These are phyloP conservation scores for Glaciozyma martinii DNA, from an alignment of 768 basidiomycete species.

Conservation along the genomic window DNA sequence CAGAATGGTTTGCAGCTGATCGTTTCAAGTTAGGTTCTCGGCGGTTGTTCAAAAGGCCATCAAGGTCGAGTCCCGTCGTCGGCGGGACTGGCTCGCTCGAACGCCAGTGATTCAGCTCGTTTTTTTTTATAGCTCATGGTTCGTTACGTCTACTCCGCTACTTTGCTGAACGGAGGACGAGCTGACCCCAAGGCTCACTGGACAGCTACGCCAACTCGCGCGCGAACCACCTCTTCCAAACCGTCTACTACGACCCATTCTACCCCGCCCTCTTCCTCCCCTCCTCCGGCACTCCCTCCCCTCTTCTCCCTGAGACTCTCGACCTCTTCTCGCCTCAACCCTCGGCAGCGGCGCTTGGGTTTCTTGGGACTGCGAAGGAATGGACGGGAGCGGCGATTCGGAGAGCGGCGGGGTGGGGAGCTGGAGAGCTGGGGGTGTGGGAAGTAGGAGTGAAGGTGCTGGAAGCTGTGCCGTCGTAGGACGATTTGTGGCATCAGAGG, in stretches of 20 bases:
- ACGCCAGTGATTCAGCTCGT: slow-evolving; percentile 12
- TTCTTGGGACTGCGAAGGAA: no score
- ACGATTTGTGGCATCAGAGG: no score
- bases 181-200: background rate
- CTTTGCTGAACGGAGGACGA: background rate
- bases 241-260: slow-evolving; percentile 19
- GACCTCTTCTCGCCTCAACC: background rate
- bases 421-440: no score
- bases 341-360: no score
- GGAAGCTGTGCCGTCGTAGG: no score
- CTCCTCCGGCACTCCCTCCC: background rate
- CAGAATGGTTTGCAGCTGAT: background rate
- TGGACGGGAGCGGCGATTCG: no score
- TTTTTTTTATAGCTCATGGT: slow-evolving; percentile 15
- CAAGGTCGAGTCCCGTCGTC: background rate
- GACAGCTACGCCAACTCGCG: slow-evolving; percentile 9
- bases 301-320: background rate
- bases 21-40: slow-evolving; percentile 1
- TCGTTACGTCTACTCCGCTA: slow-evolving; percentile 1
- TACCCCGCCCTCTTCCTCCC: slow-evolving; percentile 1
- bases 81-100: slow-evolving; percentile 6
- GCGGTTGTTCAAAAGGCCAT: slow-evolving; percentile 1
- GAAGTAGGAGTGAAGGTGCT: no score
- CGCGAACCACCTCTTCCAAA: background rate
- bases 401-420: no score